Evolutionary conservation across 257 asterid genomes (phyloP).

Genomic region (Forsythia viridissima): DNA sequence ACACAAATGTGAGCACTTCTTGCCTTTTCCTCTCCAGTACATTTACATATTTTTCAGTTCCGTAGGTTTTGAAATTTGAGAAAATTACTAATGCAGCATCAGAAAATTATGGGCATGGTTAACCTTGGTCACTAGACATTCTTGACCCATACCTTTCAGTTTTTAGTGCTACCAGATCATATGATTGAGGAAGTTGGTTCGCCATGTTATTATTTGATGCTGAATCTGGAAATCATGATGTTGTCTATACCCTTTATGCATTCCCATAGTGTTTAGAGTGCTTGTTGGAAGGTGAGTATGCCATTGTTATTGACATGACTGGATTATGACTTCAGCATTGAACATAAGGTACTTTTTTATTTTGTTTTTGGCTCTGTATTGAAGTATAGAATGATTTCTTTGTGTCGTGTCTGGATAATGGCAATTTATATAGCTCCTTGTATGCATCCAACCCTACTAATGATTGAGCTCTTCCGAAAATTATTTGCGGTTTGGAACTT

Average conservation of each 20-base stretch:
- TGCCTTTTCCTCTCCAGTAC: background rate
- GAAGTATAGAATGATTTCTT: background rate
- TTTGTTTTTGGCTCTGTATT: background rate
- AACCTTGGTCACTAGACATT: background rate
- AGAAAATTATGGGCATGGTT: background rate
- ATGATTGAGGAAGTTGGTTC: background rate
- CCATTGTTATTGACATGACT: background rate
- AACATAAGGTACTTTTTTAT: background rate
- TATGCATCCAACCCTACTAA: background rate
- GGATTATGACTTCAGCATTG: background rate
- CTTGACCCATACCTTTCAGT: background rate
- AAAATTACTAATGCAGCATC: background rate
- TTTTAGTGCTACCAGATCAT: background rate
- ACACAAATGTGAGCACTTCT: constrained; percentile 68
- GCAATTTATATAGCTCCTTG: background rate
- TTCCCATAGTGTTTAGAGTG: background rate
- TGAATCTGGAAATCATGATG: background rate
- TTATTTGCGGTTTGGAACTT: background rate
- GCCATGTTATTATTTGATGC: background rate
- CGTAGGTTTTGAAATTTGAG: background rate
- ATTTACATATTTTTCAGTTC: background rate
- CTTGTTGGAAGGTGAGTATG: background rate
- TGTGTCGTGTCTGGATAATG: background rate
- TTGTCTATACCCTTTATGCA: background rate
- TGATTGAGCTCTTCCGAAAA: background rate